phyloP scores from a whole-genome alignment of 83 land plant genomes.

The Picea engelmannii region DNA sequence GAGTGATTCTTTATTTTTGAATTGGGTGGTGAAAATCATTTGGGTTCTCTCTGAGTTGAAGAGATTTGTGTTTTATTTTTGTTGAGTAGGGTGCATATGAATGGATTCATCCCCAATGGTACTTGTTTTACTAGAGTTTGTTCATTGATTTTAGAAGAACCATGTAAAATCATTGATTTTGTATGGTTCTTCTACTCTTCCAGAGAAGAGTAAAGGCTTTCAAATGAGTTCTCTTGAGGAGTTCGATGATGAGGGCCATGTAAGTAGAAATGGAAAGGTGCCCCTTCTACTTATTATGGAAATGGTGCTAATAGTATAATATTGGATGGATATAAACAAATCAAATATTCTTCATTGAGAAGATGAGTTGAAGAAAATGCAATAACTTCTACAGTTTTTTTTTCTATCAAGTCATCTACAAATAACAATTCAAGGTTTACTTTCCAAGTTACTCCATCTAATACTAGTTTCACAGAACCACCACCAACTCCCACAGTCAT shows the following conservation, averaged over 20 bases:
- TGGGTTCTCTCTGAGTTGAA: no score
- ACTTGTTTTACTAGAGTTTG: no score
- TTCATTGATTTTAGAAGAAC: no score
- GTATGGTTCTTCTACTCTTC: constrained; percentile 4
- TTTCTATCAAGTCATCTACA: constrained; percentile 8
- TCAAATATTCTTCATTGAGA: not conserved
- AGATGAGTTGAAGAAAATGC: not conserved
- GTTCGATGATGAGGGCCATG: constrained; percentile 8
- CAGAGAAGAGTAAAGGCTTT: constrained; percentile 29
- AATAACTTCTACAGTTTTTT: not conserved
- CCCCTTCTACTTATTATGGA: constrained; percentile 2
- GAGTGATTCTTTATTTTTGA: no score
- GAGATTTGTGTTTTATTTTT: no score
- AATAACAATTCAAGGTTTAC: constrained; percentile 11
- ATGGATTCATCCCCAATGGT: no score
- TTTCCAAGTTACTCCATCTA: constrained; percentile 16
- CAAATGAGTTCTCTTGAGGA: constrained; percentile 58
- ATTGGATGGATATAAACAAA: constrained; percentile 8
- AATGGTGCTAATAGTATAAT: constrained; percentile 4
- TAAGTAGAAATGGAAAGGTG: not conserved
- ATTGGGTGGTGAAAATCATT: no score
- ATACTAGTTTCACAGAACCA: constrained; percentile 18
- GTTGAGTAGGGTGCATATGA: no score
- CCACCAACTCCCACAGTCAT: constrained; percentile 4
- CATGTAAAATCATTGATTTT: not conserved